Evolutionary conservation across 345 rosid species (phyloP).

Genomic region (Populus davidiana): DNA sequence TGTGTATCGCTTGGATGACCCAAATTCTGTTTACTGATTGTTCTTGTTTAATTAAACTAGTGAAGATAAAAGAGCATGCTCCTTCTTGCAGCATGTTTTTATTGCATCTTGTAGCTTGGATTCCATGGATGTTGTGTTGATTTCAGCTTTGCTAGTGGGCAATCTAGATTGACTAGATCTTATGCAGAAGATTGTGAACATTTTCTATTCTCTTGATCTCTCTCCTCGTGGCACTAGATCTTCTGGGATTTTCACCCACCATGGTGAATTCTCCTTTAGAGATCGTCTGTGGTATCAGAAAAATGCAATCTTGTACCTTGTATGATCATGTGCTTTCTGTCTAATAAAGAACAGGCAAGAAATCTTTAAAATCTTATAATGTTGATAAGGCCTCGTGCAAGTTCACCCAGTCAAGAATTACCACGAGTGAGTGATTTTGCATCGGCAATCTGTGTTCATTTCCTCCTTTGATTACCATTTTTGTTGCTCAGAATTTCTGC

Average conservation of each 20-base stretch:
- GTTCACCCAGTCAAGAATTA: background rate
- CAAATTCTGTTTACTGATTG: constrained; percentile 28
- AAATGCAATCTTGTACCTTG: background rate
- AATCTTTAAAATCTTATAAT: background rate
- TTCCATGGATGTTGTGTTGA: background rate
- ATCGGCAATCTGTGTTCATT: background rate
- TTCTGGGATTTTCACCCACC: too few species aligned
- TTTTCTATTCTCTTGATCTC: background rate
- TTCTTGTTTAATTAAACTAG: constrained; percentile 14
- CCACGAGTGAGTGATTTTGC: background rate
- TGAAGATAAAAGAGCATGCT: constrained; percentile 17
- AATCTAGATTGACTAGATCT: background rate
- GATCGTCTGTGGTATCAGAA: background rate
- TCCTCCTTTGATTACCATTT: background rate
- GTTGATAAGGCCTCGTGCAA: background rate
- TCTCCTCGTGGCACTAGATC: background rate
- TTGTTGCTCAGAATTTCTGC: background rate
- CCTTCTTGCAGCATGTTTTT: constrained; percentile 7
- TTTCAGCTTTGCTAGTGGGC: background rate
- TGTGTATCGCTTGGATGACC: constrained; percentile 29
- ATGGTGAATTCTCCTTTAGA: background rate
- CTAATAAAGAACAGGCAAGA: background rate
- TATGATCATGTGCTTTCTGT: background rate
- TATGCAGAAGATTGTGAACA: background rate
- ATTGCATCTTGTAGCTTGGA: constrained; percentile 10